Conservation (phyloP, 805 yeast genomes). For the Myxozyma monticola region DNA sequence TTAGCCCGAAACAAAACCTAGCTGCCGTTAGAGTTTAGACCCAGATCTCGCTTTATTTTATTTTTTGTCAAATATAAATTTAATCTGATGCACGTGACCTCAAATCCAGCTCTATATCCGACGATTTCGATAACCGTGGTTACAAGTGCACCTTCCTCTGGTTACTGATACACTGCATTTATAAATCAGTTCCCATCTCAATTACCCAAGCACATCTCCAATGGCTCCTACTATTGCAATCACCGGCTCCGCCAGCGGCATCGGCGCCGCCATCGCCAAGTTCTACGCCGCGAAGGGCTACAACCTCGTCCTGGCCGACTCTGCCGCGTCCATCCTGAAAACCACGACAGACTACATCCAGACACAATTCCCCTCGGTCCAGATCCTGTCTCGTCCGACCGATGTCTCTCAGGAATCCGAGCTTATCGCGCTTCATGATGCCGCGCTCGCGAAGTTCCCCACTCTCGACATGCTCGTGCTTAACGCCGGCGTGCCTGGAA, state of each 20-base stretch:
- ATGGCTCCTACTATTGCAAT: slow-evolving; percentile 33
- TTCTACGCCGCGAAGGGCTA: slow-evolving; percentile 34
- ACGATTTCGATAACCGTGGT: too few relatives aligned
- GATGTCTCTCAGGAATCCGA: slow-evolving; percentile 31
- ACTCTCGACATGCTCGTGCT: slow-evolving; percentile 33
- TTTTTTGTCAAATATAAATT: too few relatives aligned
- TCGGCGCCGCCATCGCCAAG: slow-evolving; percentile 35
- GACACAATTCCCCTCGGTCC: slow-evolving; percentile 19
- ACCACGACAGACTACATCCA: slow-evolving; percentile 19
- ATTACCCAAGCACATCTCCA: too few relatives aligned
- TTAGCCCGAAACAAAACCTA: too few relatives aligned
- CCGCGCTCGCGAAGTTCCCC: slow-evolving; percentile 29
- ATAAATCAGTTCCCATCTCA: neutral
- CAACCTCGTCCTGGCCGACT: slow-evolving; percentile 34
- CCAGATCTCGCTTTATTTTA: too few relatives aligned
- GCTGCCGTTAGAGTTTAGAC: too few relatives aligned
- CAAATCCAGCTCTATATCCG: too few relatives aligned
- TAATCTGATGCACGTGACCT: too few relatives aligned
- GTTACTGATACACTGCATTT: neutral
- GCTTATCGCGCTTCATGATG: slow-evolving; percentile 28
- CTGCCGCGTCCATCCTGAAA: slow-evolving; percentile 18
- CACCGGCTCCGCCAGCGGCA: slow-evolving; percentile 34
- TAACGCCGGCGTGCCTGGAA: slow-evolving; percentile 33
- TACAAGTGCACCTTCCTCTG: neutral
- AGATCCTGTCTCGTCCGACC: slow-evolving; percentile 23